Evolutionary conservation across 176 grass and related monocot genomes (phyloP), one percentile per base, ranked within the genome.

Genomic region (Microstegium vimineum): DNA sequence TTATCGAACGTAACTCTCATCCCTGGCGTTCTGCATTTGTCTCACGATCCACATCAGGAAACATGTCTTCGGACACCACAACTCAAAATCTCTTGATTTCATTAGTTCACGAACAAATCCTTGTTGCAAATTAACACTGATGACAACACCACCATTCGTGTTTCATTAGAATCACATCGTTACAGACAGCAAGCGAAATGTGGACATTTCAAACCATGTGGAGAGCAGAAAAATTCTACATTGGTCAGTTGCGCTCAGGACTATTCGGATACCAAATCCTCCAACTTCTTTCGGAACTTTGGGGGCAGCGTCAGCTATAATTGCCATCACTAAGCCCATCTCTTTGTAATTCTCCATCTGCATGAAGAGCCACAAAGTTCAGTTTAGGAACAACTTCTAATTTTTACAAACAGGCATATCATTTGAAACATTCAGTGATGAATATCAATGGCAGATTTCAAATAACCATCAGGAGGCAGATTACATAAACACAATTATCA

Each of bases 301-400:
- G 83, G 86, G n/a, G 47, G 92, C 66, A 32, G 61, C 60, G 26
- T 92, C 92, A 30, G 94, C 88, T 77, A 87, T 90, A 7, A 94
- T 25, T 66, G 83, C 81, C 94, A 94, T 89, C 25, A 82, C 92
- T 52, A 97, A 23, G 54, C 88, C 94, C 88, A 92, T 92, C 82
- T 94, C 86, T 71, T 34, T 90, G 83, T 94, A 92, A 56, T 92
- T 90, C 57, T 97, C 94, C 86, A 97, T 75, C 90, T 97, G 91
- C 56, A 75, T 60, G 20, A 73, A 14, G 54, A 84, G 12, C 26
- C 30, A 86, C 2, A 75, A 35, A 42, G 23, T 46, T 47, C 15
- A 32, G 37, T 38, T 82, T 32, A 76, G 41, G 8, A 10, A 20
- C 37, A 33, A 2, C 2, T 15, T 60, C 10, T 9, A 22, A 37